Conservation (phyloP, 208 protist genomes). For the Phytomonas sp. region DNA sequence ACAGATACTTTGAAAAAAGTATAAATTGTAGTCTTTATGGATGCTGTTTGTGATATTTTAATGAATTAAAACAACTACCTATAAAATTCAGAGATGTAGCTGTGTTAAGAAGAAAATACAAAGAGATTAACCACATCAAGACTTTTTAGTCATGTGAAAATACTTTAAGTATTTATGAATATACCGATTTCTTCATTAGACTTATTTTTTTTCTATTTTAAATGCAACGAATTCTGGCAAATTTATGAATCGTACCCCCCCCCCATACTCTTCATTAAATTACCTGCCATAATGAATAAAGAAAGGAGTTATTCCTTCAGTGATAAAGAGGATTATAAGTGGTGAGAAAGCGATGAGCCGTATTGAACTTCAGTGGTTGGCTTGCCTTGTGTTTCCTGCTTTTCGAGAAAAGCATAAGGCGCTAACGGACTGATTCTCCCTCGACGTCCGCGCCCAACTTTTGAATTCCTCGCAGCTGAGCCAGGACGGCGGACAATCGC, state of each 20-base stretch:
- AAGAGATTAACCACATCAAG: neutral
- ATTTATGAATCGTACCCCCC: neutral
- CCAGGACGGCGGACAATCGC: constrained; percentile 29
- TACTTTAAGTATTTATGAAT: neutral
- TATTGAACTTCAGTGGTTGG: neutral
- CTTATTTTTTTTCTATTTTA: neutral
- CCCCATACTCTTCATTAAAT: neutral
- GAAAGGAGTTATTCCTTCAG: neutral
- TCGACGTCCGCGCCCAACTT: neutral
- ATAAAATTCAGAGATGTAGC: neutral
- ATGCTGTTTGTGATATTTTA: neutral
- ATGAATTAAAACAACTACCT: neutral
- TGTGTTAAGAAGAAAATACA: neutral
- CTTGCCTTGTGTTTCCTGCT: neutral
- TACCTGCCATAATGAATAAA: neutral
- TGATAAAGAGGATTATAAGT: neutral
- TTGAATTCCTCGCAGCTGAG: constrained; percentile 28
- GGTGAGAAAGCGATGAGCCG: neutral
- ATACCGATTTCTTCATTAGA: neutral
- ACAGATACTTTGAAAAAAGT: neutral
- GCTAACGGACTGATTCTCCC: neutral
- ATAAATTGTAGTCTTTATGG: neutral
- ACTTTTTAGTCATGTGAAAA: neutral
- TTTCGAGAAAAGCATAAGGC: neutral
- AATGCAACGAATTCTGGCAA: neutral